These are phyloP conservation scores for Hamamelis virginiana DNA, from an alignment of 164 flowering plant genomes.

Conservation along the genomic window DNA sequence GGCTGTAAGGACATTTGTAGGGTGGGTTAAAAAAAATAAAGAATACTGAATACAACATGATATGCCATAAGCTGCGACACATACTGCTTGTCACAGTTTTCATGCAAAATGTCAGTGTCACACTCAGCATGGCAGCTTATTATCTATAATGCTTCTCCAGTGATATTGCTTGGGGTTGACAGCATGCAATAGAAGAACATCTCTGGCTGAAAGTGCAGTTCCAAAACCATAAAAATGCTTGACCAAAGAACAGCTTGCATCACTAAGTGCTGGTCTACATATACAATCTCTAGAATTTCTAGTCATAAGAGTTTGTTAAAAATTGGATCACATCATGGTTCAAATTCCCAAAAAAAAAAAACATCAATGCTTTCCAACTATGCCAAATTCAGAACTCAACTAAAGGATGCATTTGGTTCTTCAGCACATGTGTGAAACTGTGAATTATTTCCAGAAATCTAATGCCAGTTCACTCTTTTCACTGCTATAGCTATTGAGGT, in stretches of 20 bases:
- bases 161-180: neutral
- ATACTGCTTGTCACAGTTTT: neutral
- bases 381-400: neutral
- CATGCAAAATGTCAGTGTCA: too few species aligned
- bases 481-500: neutral
- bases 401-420: too few species aligned
- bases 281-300: neutral
- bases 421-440: neutral
- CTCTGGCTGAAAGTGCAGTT: neutral
- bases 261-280: neutral
- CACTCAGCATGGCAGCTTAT: neutral
- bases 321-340: neutral
- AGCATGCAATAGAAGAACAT: neutral
- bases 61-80: neutral
- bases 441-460: neutral
- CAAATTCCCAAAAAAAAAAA: neutral
- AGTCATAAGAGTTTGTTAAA: neutral
- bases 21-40: too few species aligned
- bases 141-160: neutral
- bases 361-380: neutral
- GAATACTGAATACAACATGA: neutral
- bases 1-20: too few species aligned
- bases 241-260: neutral
- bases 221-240: too few species aligned
- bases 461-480: neutral